These are phyloP conservation scores for Schizosaccharomyces octosporus DNA, from an alignment of 805 yeast genomes.

Conservation along the genomic window DNA sequence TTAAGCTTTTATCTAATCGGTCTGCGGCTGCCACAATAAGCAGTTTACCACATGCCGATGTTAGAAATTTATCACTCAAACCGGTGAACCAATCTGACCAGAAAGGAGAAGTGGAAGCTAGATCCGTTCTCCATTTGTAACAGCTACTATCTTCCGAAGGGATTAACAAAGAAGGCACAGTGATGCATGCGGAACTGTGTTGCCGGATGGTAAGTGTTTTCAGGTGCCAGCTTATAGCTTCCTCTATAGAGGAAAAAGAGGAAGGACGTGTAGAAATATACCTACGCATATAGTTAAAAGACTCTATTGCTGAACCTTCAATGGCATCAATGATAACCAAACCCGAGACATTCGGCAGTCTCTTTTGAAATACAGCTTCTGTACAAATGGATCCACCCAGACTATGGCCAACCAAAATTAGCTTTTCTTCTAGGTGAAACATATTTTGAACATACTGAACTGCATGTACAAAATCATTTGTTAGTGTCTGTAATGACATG, in stretches of 20 bases:
- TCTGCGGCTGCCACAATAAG: constrained; percentile 75
- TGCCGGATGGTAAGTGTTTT: constrained; percentile 28
- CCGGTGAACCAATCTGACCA: constrained; percentile 68
- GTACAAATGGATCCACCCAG: constrained; percentile 76
- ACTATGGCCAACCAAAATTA: constrained; percentile 66
- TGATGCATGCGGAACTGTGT: constrained; percentile 35
- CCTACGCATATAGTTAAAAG: constrained; percentile 40
- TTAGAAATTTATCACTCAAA: constrained; percentile 31
- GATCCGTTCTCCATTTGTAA: constrained; percentile 36
- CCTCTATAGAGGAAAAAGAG: constrained; percentile 24
- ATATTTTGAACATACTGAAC: constrained; percentile 13
- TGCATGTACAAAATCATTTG: constrained; percentile 30
- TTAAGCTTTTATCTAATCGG: constrained; percentile 56
- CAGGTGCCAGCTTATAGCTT: constrained; percentile 71
- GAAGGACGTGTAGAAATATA: constrained; percentile 44
- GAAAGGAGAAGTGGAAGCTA: constrained; percentile 31
- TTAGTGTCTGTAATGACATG: constrained; percentile 27
- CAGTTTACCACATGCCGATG: constrained; percentile 34
- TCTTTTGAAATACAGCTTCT: constrained; percentile 17
- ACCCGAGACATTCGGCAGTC: constrained; percentile 25
- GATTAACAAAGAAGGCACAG: constrained; percentile 49
- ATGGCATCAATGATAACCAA: constrained; percentile 70
- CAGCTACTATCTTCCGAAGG: constrained; percentile 9
- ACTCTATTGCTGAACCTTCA: constrained; percentile 66
- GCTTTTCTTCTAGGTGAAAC: constrained; percentile 7